Percentiles rank a stretch among this genome's conserved stretches.
phyloP scores from a whole-genome alignment of 352 stramenopile species.

The Chrysophaeum taylorii region DNA sequence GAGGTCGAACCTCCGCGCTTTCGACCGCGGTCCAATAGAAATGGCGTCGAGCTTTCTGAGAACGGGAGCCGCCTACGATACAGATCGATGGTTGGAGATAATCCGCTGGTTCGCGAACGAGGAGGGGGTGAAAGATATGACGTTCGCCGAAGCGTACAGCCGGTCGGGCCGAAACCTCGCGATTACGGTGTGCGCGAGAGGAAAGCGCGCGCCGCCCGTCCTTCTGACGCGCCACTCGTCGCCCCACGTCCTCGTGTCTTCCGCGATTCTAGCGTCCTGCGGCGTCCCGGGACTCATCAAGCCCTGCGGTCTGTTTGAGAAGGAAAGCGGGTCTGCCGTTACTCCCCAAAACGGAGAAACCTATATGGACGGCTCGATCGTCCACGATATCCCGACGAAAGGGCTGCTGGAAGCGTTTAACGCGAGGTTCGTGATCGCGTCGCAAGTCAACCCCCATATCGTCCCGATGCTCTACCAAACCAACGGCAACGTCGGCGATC shows the following conservation, averaged over 20 bases:
- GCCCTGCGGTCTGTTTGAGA: constrained; percentile 46
- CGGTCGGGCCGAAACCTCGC: constrained; percentile 55
- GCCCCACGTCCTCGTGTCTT: constrained; percentile 52
- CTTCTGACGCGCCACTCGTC: constrained; percentile 54
- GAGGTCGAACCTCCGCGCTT: constrained; percentile 46
- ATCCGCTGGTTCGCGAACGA: constrained; percentile 29
- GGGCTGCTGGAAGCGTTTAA: constrained; percentile 58
- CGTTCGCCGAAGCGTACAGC: constrained; percentile 58
- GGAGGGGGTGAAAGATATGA: constrained; percentile 46
- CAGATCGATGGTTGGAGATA: constrained; percentile 41
- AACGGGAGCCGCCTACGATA: constrained; percentile 44
- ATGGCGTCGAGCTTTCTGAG: constrained; percentile 33
- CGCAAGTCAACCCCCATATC: constrained; percentile 58
- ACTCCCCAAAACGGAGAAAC: constrained; percentile 26
- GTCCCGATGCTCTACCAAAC: constrained; percentile 58
- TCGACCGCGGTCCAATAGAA: constrained; percentile 41
- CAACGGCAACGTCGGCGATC: constrained; percentile 50
- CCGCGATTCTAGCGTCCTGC: constrained; percentile 45
- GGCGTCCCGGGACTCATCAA: constrained; percentile 54
- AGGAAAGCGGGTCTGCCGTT: constrained; percentile 41
- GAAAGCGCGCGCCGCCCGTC: constrained; percentile 52
- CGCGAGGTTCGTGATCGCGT: constrained; percentile 56
- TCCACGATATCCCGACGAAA: constrained; percentile 53
- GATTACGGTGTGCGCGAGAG: constrained; percentile 47
- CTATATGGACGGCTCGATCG: constrained; percentile 54